Evolutionary conservation across 1,284 basidiomycete species (phyloP), one percentile per base, ranked within the genome.

Genomic region (Cryptococcus maquisensis): DNA sequence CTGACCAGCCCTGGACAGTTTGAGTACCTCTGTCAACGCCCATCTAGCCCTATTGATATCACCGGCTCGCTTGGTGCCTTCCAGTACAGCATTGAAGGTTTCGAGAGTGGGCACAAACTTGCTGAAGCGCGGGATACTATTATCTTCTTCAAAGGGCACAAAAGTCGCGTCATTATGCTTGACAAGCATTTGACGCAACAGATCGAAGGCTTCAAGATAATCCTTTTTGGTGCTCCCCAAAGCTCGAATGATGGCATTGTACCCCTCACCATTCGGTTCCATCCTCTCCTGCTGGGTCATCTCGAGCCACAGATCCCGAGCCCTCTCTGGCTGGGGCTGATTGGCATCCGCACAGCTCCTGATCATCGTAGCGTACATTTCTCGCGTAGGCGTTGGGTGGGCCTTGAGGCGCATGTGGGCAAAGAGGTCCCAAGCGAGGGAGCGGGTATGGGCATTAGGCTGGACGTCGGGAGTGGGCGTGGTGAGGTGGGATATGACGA

Each of bases 341-440:
- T 71, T 66, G 0, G 78, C 64, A 38, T 80, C 76, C 0, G 86
- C 87, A 62, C 95, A 98, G 0, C 90, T 87, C 1, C 82, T 81
- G 64, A 98, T 93, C 90, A 98, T 96, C 24, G 84, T 72, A 0
- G 86, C 82, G 74, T 94, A 98, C 5, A 94, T 76, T 16, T 81
- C 74, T 3, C 80, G 79, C 57, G 88, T 85, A 0, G 95, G 93
- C 2, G 79, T 77, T 0, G 91, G 85, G 68, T 98, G 92, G 0
- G 94, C 90, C 6, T 88, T 86, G 51, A 97, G 89, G 50, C 96
- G 89, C 90, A 97, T 96, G 72, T 98, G 93, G 2, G 88, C 80
- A 72, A 92, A 98, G 23, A 98, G 81, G 66, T 97, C 90, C 90
- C 90, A 96, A 0, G 89, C 92, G 56, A 89, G 84, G 0, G 87